Base-by-base conservation (phyloP, 2,329 filamentous ascomycete species). In the Neospermospora avenae region DNA sequence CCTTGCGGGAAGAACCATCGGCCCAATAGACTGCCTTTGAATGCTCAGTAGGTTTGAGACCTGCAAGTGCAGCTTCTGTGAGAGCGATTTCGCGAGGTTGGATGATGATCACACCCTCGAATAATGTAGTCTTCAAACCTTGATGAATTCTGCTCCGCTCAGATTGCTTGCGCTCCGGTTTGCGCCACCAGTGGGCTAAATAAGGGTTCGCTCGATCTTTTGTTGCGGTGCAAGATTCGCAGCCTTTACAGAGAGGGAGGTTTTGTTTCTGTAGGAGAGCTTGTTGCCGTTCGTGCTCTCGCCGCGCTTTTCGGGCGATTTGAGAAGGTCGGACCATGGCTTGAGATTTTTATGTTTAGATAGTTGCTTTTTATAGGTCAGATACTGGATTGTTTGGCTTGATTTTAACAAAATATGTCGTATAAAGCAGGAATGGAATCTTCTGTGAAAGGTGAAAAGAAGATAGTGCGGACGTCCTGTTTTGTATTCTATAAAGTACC, bases 251-350 rank as follows among this genome's bases (percentile, higher is more conserved):
- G 24, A 18, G 22, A 41, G 31, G 58, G 55, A 55, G 51, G 31
- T 55, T 49, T 16, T 55, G 51, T 46, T 49, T 59, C 14, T 44
- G 24, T 20, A 44, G 42, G 37, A 34, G 44, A 16, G 35, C 57
- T 41, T 60, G 57, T 48, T 60, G 28, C 45, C 41, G 60, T 25
- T 60, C 42, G 48, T 58, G 57, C 49, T 39, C 48, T 20, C 57
- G 53, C 16, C 39, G 2, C 1, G 39, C 39, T 41, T 41, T 41
- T 57, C 53, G 41, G 55, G 39, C 46, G 44, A 60, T 63, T n/a
- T 13, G 46, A 51, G 57, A 63, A 31, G 57, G 48, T 16, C 57
- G 41, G 41, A 54, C 60, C 34, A 59, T 64, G 46, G 46, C 25
- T 41, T 41, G 39, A 41, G 1, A 1, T 41, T 41, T 41, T 41